A percentile compares a stretch with the other conserved stretches of the same genome.
phyloP scores from a whole-genome alignment of 1,284 basidiomycete species.

The Ceratobasidium sp. region DNA sequence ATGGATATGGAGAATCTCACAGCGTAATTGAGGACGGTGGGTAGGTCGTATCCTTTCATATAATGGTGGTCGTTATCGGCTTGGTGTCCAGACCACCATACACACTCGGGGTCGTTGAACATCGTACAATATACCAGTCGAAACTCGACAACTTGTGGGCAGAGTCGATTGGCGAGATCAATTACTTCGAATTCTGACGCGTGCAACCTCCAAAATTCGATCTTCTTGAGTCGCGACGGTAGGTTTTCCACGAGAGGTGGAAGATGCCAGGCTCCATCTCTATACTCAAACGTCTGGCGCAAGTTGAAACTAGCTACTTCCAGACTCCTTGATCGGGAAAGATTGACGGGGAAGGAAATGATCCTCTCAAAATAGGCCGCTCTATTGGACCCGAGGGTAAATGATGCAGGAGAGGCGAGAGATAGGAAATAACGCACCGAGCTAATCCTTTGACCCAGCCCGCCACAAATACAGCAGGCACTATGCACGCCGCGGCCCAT shows the following conservation, averaged over 20 bases:
- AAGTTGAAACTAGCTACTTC: not conserved
- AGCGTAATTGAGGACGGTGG: not conserved
- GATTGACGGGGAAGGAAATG: not conserved
- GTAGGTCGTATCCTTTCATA: not conserved
- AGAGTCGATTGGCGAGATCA: not conserved
- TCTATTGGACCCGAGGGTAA: not conserved
- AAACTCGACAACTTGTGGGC: conserved; percentile 12
- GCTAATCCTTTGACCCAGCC: not conserved
- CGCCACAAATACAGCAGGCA: not conserved
- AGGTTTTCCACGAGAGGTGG: not conserved
- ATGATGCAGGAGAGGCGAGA: not conserved
- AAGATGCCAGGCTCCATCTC: not conserved
- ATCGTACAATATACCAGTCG: conserved; percentile 29
- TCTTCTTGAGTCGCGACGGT: not conserved
- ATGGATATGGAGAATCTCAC: not conserved
- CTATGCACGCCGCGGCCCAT: not conserved
- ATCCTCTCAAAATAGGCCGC: not conserved
- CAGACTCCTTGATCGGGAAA: not conserved
- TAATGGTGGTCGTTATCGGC: conserved; percentile 11
- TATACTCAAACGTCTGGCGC: not conserved
- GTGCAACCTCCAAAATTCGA: conserved; percentile 14
- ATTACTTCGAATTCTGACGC: conserved; percentile 4
- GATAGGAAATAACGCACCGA: not conserved
- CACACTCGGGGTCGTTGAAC: conserved; percentile 31
- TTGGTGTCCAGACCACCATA: conserved; percentile 18